These are phyloP conservation scores for Hexamita inflata DNA, from an alignment of 208 protist genomes.

Conservation along the genomic window DNA sequence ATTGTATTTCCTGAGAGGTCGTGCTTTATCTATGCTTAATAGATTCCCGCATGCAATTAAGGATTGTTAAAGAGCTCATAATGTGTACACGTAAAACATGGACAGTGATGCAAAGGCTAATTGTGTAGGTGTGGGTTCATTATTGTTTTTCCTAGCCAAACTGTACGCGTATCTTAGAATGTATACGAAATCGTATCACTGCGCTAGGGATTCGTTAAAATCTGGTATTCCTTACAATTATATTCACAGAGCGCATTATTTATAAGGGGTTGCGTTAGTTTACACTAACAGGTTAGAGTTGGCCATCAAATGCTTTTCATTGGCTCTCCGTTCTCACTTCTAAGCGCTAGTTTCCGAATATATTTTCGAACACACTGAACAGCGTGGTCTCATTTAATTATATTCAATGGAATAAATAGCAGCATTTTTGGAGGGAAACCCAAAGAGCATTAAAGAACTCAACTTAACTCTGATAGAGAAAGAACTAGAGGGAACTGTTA, in stretches of 20 bases:
- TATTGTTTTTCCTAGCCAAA: slow-evolving; percentile 15
- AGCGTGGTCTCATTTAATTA: not conserved
- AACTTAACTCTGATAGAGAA: too few species aligned
- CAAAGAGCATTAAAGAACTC: too few species aligned
- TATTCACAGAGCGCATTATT: slow-evolving; percentile 10
- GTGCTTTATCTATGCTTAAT: slow-evolving; percentile 1
- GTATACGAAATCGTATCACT: slow-evolving; percentile 23
- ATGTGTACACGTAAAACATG: not conserved
- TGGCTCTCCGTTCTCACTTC: not conserved
- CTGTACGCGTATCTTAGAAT: slow-evolving; percentile 8
- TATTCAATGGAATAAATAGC: not conserved
- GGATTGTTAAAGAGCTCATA: not conserved
- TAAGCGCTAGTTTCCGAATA: not conserved
- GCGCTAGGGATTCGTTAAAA: not conserved
- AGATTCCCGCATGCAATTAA: not conserved
- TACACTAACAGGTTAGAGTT: slow-evolving; percentile 5
- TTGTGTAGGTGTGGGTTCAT: not conserved
- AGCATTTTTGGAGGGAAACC: slow-evolving; percentile 3
- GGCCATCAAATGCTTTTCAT: slow-evolving; percentile 8
- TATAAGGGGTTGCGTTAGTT: slow-evolving; percentile 16
- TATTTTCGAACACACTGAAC: not conserved
- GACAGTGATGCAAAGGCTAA: not conserved
- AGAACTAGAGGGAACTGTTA: too few species aligned
- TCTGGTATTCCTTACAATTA: not conserved
- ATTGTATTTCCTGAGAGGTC: slow-evolving; percentile 7